A percentile compares a stretch with the other conserved stretches of the same genome.
Conservation (phyloP, 2,329 filamentous ascomycete species). For the Colletotrichum spaethianum region DNA sequence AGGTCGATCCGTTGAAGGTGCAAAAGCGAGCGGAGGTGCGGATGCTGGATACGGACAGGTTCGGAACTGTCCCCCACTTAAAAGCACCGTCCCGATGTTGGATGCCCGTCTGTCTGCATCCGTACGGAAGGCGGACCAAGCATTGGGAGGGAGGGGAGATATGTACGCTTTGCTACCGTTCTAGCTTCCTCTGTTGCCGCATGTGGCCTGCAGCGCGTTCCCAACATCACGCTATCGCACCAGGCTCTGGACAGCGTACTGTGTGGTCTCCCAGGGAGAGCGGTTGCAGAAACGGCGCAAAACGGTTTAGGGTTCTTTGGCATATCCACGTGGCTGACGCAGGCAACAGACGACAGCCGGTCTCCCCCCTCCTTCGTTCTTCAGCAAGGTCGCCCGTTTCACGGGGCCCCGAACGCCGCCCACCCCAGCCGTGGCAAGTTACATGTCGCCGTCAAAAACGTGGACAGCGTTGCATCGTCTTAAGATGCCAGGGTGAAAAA, state of each 20-base stretch:
- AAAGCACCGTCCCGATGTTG: slow-evolving; percentile 16
- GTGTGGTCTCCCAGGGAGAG: slow-evolving; percentile 1
- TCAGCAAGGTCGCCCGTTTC: slow-evolving; percentile 25
- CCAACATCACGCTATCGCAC: not conserved
- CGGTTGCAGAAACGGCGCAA: slow-evolving; percentile 15
- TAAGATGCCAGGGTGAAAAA: slow-evolving; percentile 16
- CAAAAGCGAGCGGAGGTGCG: slow-evolving; percentile 3
- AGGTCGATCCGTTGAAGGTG: not conserved
- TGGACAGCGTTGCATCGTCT: slow-evolving; percentile 30
- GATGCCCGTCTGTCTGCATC: not conserved
- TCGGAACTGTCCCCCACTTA: slow-evolving; percentile 3
- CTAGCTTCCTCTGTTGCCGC: not conserved
- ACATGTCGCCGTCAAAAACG: slow-evolving; percentile 37
- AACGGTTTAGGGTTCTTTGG: slow-evolving; percentile 37
- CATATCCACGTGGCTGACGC: slow-evolving; percentile 28
- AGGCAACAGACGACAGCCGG: slow-evolving; percentile 27
- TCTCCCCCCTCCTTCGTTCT: not conserved
- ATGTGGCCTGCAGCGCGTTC: not conserved
- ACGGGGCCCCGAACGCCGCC: slow-evolving; percentile 9
- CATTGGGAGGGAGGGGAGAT: not conserved
- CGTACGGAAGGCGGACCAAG: not conserved
- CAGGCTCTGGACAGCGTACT: not conserved
- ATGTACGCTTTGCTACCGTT: not conserved
- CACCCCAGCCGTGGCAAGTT: slow-evolving; percentile 22
- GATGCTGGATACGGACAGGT: slow-evolving; percentile 1